Base-by-base conservation (phyloP, 2,329 filamentous ascomycete genomes). In the Bipolaris oryzae region DNA sequence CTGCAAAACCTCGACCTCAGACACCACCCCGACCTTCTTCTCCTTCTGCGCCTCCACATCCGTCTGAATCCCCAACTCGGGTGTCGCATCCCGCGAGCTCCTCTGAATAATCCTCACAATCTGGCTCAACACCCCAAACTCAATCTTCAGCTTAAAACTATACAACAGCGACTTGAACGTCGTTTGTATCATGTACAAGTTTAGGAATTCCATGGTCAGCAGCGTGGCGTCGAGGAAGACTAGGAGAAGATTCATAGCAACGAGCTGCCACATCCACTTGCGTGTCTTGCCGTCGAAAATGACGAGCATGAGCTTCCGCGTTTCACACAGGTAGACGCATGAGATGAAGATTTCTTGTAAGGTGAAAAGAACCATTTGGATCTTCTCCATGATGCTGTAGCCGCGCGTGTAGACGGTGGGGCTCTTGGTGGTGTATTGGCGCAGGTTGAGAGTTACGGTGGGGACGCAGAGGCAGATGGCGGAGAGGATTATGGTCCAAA, bases 401-500 rank as follows among this genome's bases (percentile, higher is more conserved):
- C 50, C 50, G 7, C 21, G 18, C 0, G 57, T 46, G 23, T 54
- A 66, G 5, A 39, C 28, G 2, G 21, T 57, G 1, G 66, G 51
- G n/a, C 61, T 38, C 2, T 45, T 37, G 5, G 25, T 28, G 5
- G 61, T 50, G 16, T 57, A 48, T 10, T 44, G 37, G 9, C 58
- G 80, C 80, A 5, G 25, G 7, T 48, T 52, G 10, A 59, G 39
- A 3, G 79, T 72, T 3, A 81, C 83, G 54, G 78, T 84, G 2
- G 83, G 79, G 0, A 83, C 69, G 60, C 86, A 82, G 13, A 60
- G 47, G 4, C 55, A 33, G 10, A 65, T 39, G 5, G 53, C 60
- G 13, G 55, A 57, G 6, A 38, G 18, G 23, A 85, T 76, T 55
- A 88, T 87, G 79, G 87, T 84, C 42, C 64, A 74, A 1, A 86